These are phyloP conservation scores for Pelargonium nanum DNA, from an alignment of 345 rosid species.

Conservation along the genomic window DNA sequence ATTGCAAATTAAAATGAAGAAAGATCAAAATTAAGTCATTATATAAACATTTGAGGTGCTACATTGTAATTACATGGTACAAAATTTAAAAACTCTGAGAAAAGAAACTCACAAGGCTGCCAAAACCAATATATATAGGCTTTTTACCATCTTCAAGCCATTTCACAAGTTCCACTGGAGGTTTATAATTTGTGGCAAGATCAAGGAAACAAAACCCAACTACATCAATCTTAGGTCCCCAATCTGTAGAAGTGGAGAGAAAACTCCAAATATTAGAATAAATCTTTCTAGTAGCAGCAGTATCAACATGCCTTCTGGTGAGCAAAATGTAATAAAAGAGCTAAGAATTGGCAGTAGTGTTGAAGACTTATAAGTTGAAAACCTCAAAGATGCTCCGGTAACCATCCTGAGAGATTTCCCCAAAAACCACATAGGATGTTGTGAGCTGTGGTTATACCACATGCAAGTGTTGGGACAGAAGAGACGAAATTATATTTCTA, in stretches of 20 bases:
- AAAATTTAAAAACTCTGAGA: not conserved
- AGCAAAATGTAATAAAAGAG: too few relatives aligned
- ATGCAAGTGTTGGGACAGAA: too few relatives aligned
- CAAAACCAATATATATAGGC: constrained; percentile 96
- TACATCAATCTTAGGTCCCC: constrained; percentile 94
- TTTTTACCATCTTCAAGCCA: constrained; percentile 88
- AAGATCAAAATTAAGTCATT: not conserved
- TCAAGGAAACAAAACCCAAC: constrained; percentile 99
- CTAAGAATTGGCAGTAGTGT: too few relatives aligned
- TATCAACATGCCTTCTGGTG: not conserved
- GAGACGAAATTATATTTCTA: not conserved
- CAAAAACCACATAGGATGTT: too few relatives aligned
- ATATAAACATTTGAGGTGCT: not conserved
- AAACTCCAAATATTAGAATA: not conserved
- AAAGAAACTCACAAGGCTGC: constrained; percentile 79
- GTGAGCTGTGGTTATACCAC: too few relatives aligned
- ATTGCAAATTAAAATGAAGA: not conserved
- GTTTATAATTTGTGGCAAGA: constrained; percentile 93
- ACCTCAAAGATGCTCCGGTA: too few relatives aligned
- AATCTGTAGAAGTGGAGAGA: constrained; percentile 40
- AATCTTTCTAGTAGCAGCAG: too few relatives aligned
- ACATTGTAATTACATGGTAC: not conserved
- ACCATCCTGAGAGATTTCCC: too few relatives aligned
- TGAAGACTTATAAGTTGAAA: too few relatives aligned
- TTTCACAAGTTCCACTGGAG: constrained; percentile 71